Conservation (phyloP, 1,139 yeast genomes). For the Saccharomyces hybrid region DNA sequence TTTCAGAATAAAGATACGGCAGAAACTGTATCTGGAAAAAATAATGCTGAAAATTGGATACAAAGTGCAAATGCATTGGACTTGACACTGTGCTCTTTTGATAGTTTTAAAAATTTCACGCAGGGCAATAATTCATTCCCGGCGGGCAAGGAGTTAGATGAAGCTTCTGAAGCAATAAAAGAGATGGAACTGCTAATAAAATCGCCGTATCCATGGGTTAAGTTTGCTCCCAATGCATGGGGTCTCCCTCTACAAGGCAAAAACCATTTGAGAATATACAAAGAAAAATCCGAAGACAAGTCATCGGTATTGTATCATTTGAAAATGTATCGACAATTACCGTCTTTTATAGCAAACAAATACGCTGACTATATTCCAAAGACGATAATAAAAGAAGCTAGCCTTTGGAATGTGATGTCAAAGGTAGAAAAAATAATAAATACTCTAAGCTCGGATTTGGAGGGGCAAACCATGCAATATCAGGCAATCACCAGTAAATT, state of each 20-base stretch:
- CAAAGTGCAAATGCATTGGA: constrained; percentile 21
- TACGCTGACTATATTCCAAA: constrained; percentile 12
- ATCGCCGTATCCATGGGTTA: constrained; percentile 30
- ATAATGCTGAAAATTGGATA: constrained; percentile 8
- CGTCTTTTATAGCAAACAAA: constrained; percentile 4
- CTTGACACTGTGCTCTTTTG: constrained; percentile 29
- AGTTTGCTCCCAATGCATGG: constrained; percentile 24
- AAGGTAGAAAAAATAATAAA: constrained; percentile 17
- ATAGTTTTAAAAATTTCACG: constrained; percentile 25
- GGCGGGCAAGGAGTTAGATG: constrained; percentile 1
- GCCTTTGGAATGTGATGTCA: constrained; percentile 17
- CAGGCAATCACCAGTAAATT: constrained; percentile 16
- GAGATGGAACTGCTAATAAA: constrained; percentile 14
- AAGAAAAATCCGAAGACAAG: constrained; percentile 7
- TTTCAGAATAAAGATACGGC: constrained; percentile 1
- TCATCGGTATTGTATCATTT: constrained; percentile 9
- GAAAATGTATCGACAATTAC: constrained; percentile 24
- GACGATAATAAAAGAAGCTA: constrained; percentile 17
- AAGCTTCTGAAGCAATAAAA: constrained; percentile 4
- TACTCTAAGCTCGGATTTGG: constrained; percentile 6
- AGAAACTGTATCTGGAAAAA: constrained; percentile 2
- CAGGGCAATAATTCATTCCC: constrained; percentile 4
- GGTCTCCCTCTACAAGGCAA: constrained; percentile 19
- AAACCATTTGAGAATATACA: constrained; percentile 25
- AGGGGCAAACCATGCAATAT: not conserved